Percentiles rank a stretch among this genome's conserved stretches.
phyloP scores from a whole-genome alignment of 2,329 filamentous ascomycete genomes.

The Sclerotinia trifoliorum region DNA sequence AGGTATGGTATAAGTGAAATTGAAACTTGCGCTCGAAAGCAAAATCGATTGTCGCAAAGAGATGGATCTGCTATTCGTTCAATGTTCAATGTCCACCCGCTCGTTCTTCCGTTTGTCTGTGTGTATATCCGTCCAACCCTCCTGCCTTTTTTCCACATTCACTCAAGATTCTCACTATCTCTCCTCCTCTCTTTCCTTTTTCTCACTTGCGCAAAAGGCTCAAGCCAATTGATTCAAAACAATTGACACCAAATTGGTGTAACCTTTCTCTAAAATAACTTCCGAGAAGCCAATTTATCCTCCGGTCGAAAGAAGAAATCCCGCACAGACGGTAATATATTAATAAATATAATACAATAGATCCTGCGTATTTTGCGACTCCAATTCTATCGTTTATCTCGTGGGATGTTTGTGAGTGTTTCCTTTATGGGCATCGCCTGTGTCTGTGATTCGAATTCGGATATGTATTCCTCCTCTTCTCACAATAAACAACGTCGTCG shows the following conservation, averaged over 20 bases:
- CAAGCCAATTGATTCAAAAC: constrained; percentile 8
- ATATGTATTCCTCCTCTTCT: neutral
- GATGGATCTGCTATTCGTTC: neutral
- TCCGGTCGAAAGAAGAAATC: constrained; percentile 1
- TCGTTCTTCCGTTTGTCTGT: neutral
- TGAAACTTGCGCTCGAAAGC: neutral
- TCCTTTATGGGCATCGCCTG: neutral
- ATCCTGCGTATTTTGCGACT: neutral
- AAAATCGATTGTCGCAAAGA: constrained; percentile 4
- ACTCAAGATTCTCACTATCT: neutral
- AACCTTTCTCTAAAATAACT: neutral
- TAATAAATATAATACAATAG: neutral
- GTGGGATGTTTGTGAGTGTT: neutral
- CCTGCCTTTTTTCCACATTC: neutral
- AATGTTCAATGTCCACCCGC: neutral
- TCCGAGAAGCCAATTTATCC: neutral
- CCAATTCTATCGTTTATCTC: neutral
- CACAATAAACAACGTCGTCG: neutral
- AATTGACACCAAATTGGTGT: neutral
- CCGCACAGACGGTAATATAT: constrained; percentile 13
- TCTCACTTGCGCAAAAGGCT: neutral
- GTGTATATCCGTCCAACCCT: neutral
- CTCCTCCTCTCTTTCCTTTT: constrained; percentile 11
- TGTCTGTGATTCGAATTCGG: neutral
- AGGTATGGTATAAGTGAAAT: neutral